These are phyloP conservation scores for Phenoliferia sp. DNA, from an alignment of 1,284 basidiomycete species.

Conservation along the genomic window DNA sequence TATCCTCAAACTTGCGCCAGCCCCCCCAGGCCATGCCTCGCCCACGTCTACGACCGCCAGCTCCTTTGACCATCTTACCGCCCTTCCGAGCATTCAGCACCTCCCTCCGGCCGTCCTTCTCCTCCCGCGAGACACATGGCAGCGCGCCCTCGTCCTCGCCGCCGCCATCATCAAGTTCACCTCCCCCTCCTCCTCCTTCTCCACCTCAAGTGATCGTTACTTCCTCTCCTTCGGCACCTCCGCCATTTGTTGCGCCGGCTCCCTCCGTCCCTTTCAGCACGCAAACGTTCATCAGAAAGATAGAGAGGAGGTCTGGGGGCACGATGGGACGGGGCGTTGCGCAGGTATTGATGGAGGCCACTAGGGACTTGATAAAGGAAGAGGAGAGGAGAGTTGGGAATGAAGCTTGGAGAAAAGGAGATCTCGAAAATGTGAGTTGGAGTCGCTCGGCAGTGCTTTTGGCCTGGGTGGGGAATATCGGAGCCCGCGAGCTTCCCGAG, in stretches of 20 bases:
- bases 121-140: not conserved
- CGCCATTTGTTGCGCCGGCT: too few relatives aligned
- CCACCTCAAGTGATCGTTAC: not conserved
- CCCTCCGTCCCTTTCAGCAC: slow-evolving; percentile 36
- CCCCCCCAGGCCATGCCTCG: too few relatives aligned
- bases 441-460: too few relatives aligned
- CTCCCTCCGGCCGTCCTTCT: too few relatives aligned
- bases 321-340: slow-evolving; percentile 21
- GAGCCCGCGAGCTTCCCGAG: slow-evolving; percentile 4
- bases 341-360: slow-evolving; percentile 70
- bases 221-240: not conserved
- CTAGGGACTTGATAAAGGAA: slow-evolving; percentile 70
- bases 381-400: slow-evolving; percentile 67
- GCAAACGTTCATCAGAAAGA: slow-evolving; percentile 28
- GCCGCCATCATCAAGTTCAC: not conserved
- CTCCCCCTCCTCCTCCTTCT: not conserved
- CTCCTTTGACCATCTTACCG: too few relatives aligned
- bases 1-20: too few relatives aligned
- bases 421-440: slow-evolving; percentile 80
- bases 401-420: slow-evolving; percentile 72
- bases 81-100: too few relatives aligned
- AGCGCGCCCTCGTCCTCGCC: not conserved
- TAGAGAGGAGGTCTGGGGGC: slow-evolving; percentile 19
- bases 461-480: not conserved
- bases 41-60: too few relatives aligned